These are phyloP conservation scores for Vaccinium vitisidaea DNA, from an alignment of 148 eudicot genomes.

Conservation along the genomic window DNA sequence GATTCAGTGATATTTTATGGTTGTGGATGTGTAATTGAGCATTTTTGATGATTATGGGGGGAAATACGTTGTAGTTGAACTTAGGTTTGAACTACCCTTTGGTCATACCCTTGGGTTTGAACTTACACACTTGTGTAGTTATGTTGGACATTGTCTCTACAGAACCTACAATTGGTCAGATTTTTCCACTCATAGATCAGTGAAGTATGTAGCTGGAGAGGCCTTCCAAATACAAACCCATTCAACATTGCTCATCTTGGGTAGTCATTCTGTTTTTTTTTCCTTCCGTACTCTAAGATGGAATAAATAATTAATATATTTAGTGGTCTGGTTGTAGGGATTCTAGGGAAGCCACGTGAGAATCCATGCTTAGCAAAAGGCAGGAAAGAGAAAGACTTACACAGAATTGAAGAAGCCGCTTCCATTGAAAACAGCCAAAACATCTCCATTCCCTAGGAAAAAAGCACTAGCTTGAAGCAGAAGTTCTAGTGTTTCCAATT, in stretches of 20 bases:
- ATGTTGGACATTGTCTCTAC: not conserved
- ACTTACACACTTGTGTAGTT: not conserved
- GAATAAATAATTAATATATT: not conserved
- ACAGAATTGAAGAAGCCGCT: not conserved
- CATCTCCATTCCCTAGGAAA: not conserved
- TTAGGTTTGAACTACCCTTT: not conserved
- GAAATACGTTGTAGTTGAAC: not conserved
- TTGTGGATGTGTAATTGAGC: no score
- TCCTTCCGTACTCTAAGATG: not conserved
- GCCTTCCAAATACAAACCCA: not conserved
- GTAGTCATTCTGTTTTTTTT: not conserved
- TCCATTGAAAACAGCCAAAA: not conserved
- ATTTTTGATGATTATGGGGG: not conserved
- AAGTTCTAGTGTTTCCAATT: not conserved
- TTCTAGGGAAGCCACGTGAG: not conserved
- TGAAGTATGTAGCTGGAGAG: not conserved
- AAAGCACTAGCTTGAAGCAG: not conserved
- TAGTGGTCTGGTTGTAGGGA: not conserved
- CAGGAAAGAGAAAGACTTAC: not conserved
- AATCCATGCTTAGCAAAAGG: not conserved
- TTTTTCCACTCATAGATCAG: not conserved
- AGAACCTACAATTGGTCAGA: not conserved
- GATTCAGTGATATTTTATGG: no score
- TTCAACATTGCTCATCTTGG: not conserved
- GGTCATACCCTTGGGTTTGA: not conserved